A percentile compares a stretch with the other conserved stretches of the same genome.
Evolutionary conservation across 495 filamentous ascomycete genomes (phyloP).

Genomic region (Sordaria brevicollis): DNA sequence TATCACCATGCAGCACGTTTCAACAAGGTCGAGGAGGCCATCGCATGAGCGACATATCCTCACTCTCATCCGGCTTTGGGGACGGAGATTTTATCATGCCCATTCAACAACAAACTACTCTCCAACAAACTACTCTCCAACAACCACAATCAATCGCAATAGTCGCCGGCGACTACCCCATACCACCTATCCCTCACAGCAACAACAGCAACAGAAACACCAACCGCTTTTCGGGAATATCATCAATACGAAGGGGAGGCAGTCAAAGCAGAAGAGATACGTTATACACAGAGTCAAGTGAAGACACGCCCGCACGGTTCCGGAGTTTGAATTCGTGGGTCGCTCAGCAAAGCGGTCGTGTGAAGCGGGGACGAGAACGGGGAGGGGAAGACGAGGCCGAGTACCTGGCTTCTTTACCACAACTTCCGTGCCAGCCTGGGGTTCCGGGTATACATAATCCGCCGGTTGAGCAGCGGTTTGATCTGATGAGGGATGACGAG

Average conservation of each 20-base stretch:
- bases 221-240: conserved; percentile 31
- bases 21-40: neutral
- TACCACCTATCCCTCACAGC: neutral
- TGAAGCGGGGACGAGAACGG: conserved; percentile 24
- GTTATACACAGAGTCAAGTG: conserved; percentile 35
- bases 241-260: conserved; percentile 7
- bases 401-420: conserved; percentile 16
- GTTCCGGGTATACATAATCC: conserved; percentile 23
- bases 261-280: conserved; percentile 26
- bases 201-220: conserved; percentile 10
- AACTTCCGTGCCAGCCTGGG: conserved; percentile 11
- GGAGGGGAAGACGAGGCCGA: conserved; percentile 12
- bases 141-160: conserved; percentile 5
- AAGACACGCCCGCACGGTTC: conserved; percentile 43
- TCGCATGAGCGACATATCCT: conserved; percentile 32
- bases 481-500: conserved; percentile 26
- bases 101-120: neutral
- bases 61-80: conserved; percentile 44
- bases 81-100: conserved; percentile 38
- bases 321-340: conserved; percentile 52
- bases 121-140: conserved; percentile 2
- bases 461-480: conserved; percentile 21
- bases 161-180: no score
- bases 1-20: neutral
- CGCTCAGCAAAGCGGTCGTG: conserved; percentile 41